Evolutionary conservation across 306 rosid genomes (phyloP), one percentile per base, ranked within the genome.

Genomic region (Parietaria judaica): DNA sequence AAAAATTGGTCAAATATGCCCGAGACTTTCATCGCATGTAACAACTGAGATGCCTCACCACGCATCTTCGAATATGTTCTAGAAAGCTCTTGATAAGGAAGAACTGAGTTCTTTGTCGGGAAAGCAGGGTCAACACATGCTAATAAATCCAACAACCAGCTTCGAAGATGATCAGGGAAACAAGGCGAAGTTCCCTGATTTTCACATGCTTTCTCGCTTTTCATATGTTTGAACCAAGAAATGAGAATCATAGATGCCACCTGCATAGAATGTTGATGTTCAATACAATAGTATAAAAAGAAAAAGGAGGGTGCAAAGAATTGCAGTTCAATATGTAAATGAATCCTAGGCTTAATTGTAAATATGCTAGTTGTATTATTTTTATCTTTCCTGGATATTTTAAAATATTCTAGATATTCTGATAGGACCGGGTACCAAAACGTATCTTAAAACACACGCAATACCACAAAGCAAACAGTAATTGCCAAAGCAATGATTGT

Each of bases 11-110:
- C 61, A 50, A 76, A 78, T 79, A 80, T 66, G 59, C 83, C 82
- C 46, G 85, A 79, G 51, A 84, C 74, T 36, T 80, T 78, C 54
- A 86, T 71, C 68, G 80, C 77, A 67, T 67, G 78, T 54, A 88
- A 64, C 69, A 92, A 79, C 74, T 85, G 96, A 66, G 74, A 70
- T 70, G 95, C 90, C 79, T 92, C 96, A 68, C 74, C 54, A 37
- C 90, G 94, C 98, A 92, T 92, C 82, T 92, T 92, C 57, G 85
- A 79, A 68, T 92, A 92, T 36, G 98, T 88, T 80, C 92, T 84
- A 56, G 85, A 88, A 79, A 92, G 95, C 82, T 92, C 98, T 4
- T 79, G 49, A 74, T 92, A 92, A 70, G 95, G 96, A 80, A 82
- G 88, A 60, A 56, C 69, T 35, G 90, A 82, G 77, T 83, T 92